These are phyloP conservation scores for Bauhinia variegata DNA, from an alignment of 306 rosid species.

Conservation along the genomic window DNA sequence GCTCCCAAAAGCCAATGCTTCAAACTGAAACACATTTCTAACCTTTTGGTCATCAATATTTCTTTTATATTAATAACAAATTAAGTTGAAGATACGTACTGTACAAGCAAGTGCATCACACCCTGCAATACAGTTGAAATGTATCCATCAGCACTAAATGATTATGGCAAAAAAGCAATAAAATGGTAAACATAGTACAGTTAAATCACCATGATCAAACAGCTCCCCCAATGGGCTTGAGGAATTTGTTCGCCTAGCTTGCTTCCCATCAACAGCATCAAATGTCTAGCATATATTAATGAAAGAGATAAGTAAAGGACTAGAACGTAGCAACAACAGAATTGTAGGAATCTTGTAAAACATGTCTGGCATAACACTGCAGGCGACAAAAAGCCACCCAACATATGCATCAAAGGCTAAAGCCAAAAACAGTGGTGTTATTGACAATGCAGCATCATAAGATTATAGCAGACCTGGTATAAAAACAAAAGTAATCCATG, in stretches of 20 bases:
- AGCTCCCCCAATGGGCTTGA: conserved; percentile 97
- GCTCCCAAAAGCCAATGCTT: conserved; percentile 91
- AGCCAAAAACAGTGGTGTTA: background rate
- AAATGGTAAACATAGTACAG: conserved; percentile 12
- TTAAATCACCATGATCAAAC: conserved; percentile 85
- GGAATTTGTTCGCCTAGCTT: conserved; percentile 95
- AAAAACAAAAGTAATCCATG: conserved; percentile 92
- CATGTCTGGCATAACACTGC: conserved; percentile 13
- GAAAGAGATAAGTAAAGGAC: conserved; percentile 21
- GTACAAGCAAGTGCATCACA: conserved; percentile 99
- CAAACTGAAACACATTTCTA: conserved; percentile 60
- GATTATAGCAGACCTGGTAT: conserved; percentile 70
- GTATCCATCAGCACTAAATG: conserved; percentile 36
- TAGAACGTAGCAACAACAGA: background rate
- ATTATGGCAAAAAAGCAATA: conserved; percentile 8
- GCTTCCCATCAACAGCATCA: conserved; percentile 99
- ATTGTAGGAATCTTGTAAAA: conserved; percentile 12
- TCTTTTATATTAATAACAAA: conserved; percentile 36
- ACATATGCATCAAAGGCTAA: conserved; percentile 10
- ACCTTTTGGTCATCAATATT: conserved; percentile 30
- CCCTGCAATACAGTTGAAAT: conserved; percentile 66
- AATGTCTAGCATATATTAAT: conserved; percentile 62
- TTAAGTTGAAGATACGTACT: conserved; percentile 52
- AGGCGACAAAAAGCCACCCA: conserved; percentile 21
- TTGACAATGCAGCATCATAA: conserved; percentile 2